Base-by-base conservation (phyloP, 202 grass and related monocot genomes). In the Zoysia matrella region DNA sequence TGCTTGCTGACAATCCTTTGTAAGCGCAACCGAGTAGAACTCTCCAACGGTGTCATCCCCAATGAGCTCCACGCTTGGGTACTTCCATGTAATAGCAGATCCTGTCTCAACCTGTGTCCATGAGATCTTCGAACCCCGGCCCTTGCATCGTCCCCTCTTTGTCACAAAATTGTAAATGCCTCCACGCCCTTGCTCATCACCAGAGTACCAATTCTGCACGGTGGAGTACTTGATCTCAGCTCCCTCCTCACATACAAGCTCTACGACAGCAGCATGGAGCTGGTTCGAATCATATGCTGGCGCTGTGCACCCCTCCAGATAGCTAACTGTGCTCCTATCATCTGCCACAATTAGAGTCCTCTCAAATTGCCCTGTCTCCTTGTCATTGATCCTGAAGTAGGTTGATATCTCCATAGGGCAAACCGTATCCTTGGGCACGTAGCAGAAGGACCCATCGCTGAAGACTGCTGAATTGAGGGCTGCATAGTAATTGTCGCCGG, bases 41-140 rank as follows among this genome's bases (percentile, higher is more conserved):
- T 99, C 96, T 3, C 96, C 96, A 18, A 95, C 89, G 36, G 89
- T 88, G 75, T 91, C 85, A 13, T 99, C 92, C 46, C 96, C 96
- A 3, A 86, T 55, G 18, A 99, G 87, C 79, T 92, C 91, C 47
- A 99, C 93, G 50, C 93, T 99, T 0, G 96, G 96, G 72, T 99
- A 99, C 72, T 99, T 99, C 96, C 96, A 95, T 5, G 96, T 99
- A 46, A 99, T 99, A 45, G 96, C 96, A 2, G 93, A 99, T 15
- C 96, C 96, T n/a, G 96, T 99, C 81, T 99, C 96, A 64, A 99
- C 96, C 80, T 99, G 96, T 15, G 96, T 94, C 93, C 96, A 99
- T 62, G 96, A 99, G 52, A 99, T 95, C 73, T 91, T 95, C 0
- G 93, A 95, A 8, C 81, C 83, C 16, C 84, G 82, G 6, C 96